Evolutionary conservation across 345 rosid genomes (phyloP), one percentile per base, ranked within the genome.

Genomic region (Bretschneidera sinensis): DNA sequence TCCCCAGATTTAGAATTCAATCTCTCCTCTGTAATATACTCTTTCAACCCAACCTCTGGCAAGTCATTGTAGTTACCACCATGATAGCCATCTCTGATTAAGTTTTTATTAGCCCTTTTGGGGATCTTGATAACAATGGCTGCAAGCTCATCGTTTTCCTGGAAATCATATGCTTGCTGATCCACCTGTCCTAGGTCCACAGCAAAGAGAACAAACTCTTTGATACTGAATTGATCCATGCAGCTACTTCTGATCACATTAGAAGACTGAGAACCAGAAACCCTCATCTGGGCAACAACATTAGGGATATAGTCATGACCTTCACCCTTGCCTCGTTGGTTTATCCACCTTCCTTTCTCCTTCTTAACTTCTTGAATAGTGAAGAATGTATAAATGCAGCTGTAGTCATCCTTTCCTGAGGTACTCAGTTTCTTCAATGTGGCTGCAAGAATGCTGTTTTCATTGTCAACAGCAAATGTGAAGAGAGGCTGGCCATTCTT

Each of bases 401-500:
- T 71, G 31, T 50, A 74, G 43, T 81, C 77, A 59, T 81, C 90
- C 75, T 80, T 79, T 43, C 71, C 71, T 4, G 77, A 62, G 24
- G 80, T 22, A 59, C 65, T 73, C 56, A 71, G 65, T 71, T 72
- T 72, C 55, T 77, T 86, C 71, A 82, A 34, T 3, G 96, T 89
- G 54, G 97, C 98, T 39, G 96, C 97, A 70, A 91, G 85, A 60
- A 92, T 72, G 47, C 83, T 76, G 49, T 63, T 71, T 65, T 84
- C 88, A 57, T 81, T 89, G 74, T 83, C 91, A 60, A 92, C 91
- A 0, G 96, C 96, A 43, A 92, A 89, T 15, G 97, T 84, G 72
- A 87, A 83, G 21, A 87, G 63, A 23, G 98, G 98, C 67, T 84
- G 87, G 43, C 87, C 91, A 59, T 89, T 89, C 82, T 87, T 92